Conservation (phyloP, 495 filamentous ascomycete species). For the Neurospora sublineolata region DNA sequence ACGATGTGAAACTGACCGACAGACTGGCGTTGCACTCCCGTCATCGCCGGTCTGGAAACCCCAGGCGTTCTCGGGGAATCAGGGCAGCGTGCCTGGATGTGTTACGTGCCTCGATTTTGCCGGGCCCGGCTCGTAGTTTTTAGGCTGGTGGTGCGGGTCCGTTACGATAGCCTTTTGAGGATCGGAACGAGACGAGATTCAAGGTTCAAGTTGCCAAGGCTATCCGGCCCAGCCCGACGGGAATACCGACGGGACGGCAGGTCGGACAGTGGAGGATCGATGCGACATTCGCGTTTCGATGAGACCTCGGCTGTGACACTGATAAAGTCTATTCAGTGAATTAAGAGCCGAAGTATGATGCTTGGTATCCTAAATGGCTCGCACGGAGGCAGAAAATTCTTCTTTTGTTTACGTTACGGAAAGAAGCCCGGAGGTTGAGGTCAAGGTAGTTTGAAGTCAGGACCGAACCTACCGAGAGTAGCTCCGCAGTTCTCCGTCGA, state of each 20-base stretch:
- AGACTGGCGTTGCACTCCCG: background rate
- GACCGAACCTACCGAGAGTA: background rate
- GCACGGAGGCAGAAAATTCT: background rate
- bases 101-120: background rate
- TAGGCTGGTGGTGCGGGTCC: background rate
- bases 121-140: too few species aligned
- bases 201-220: background rate
- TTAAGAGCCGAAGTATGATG: background rate
- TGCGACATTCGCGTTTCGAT: background rate
- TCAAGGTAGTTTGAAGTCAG: background rate
- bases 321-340: background rate
- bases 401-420: background rate
- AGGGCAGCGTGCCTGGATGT: background rate
- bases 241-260: background rate
- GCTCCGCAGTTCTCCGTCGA: background rate
- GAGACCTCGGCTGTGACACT: background rate
- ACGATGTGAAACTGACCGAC: background rate
- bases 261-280: background rate
- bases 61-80: background rate
- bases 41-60: background rate
- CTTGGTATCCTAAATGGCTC: background rate
- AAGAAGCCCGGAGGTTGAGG: background rate
- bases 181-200: background rate
- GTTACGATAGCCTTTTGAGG: background rate
- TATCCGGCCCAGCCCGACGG: background rate